A percentile compares a stretch with the other conserved stretches of the same genome.
Conservation (phyloP, 2,329 filamentous ascomycete genomes). For the Huntiella decipiens region DNA sequence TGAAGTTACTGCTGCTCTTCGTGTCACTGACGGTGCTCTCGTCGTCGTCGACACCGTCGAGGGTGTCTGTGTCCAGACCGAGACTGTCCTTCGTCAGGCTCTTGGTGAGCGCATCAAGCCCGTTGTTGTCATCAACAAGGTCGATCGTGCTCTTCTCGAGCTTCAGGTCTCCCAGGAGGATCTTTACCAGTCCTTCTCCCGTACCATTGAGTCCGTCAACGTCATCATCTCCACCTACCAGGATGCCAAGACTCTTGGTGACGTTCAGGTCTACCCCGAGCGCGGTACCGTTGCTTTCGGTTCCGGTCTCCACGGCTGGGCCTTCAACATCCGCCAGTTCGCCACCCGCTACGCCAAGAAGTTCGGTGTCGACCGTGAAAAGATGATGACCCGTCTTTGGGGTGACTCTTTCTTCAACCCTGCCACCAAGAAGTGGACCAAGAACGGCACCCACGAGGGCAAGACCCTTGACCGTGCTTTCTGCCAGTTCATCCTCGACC, state of each 20-base stretch:
- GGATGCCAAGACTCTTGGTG: constrained; percentile 76
- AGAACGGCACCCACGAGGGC: constrained; percentile 62
- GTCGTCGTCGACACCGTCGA: constrained; percentile 99
- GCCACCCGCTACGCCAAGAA: constrained; percentile 95
- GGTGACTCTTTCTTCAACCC: constrained; percentile 99
- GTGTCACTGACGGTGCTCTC: constrained; percentile 98
- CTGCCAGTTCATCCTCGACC: constrained; percentile 98
- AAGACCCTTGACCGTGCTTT: constrained; percentile 92
- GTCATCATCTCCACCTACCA: constrained; percentile 99
- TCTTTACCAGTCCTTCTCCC: constrained; percentile 97
- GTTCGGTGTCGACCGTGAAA: constrained; percentile 98
- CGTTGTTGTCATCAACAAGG: constrained; percentile 99
- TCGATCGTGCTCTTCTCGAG: constrained; percentile 97
- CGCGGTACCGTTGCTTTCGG: constrained; percentile 97
- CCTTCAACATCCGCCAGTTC: constrained; percentile 98
- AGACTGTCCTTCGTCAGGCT: constrained; percentile 97
- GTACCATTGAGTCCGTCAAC: constrained; percentile 99
- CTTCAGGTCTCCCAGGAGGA: constrained; percentile 98
- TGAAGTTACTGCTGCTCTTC: constrained; percentile 96
- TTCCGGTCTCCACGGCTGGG: constrained; percentile 99
- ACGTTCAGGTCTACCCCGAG: constrained; percentile 96
- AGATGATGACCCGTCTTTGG: constrained; percentile 99
- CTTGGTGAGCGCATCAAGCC: constrained; percentile 99
- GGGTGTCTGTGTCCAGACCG: constrained; percentile 99
- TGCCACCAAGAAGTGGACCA: constrained; percentile 99